phyloP scores from a whole-genome alignment of 75 land plant genomes.

The Cryptomeria japonica region DNA sequence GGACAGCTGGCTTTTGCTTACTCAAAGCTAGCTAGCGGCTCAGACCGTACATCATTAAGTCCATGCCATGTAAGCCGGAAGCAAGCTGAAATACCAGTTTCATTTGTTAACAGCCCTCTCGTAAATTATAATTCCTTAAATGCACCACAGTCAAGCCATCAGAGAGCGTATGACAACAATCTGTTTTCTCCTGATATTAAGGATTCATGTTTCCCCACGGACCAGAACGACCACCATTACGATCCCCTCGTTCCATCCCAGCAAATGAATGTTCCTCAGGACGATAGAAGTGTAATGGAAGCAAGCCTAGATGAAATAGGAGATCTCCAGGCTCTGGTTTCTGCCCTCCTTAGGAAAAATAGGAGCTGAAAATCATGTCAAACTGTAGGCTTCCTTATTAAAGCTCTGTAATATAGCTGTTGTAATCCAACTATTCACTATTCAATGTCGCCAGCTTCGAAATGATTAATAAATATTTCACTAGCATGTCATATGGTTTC shows the following conservation, averaged over 20 bases:
- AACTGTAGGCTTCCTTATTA: too few species aligned
- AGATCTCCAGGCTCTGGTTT: neutral
- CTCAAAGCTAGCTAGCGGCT: neutral
- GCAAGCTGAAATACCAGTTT: neutral
- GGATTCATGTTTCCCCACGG: neutral
- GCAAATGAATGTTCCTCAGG: neutral
- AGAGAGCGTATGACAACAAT: neutral
- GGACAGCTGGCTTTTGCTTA: neutral
- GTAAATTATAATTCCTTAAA: neutral
- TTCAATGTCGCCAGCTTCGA: too few species aligned
- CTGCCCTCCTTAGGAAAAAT: neutral
- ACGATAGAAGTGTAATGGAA: neutral
- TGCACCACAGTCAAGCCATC: neutral
- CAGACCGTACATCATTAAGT: neutral
- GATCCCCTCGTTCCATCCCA: neutral
- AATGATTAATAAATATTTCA: too few species aligned
- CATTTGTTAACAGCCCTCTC: neutral
- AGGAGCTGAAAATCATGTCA: neutral
- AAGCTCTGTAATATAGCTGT: too few species aligned
- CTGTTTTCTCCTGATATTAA: neutral
- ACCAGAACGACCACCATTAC: neutral
- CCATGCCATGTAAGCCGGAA: neutral
- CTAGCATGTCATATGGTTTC: too few species aligned
- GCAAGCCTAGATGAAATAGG: neutral
- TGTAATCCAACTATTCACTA: too few species aligned